A percentile compares a stretch with the other conserved stretches of the same genome.
Conservation (phyloP, 2,329 filamentous ascomycete genomes). For the Pestalotiopsis fici region DNA sequence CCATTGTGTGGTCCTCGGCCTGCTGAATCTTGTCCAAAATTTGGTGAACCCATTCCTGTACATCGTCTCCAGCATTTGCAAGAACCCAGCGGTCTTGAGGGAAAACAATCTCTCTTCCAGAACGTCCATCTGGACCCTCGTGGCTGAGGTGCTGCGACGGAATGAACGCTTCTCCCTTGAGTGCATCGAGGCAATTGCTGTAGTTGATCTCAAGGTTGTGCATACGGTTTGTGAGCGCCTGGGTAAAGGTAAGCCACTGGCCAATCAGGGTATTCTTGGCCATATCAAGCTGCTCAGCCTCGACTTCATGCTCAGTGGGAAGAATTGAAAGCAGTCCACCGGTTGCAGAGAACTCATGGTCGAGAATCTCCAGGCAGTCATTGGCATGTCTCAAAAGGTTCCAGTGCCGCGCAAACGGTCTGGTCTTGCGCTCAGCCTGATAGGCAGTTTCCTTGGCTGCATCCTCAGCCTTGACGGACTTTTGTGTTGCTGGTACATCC, state of each 20-base stretch:
- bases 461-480: background rate
- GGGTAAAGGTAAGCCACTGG: conserved; percentile 56
- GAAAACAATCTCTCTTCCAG: conserved; percentile 53
- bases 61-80: conserved; percentile 54
- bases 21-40: conserved; percentile 48
- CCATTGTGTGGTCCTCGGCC: conserved; percentile 33
- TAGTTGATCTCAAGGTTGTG: conserved; percentile 59
- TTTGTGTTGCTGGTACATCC: conserved; percentile 19
- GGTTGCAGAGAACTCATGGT: conserved; percentile 57
- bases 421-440: conserved; percentile 18
- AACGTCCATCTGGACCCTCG: conserved; percentile 51
- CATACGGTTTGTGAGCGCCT: conserved; percentile 53
- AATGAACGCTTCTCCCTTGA: conserved; percentile 50
- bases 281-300: conserved; percentile 33
- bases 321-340: conserved; percentile 59
- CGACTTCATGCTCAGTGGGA: conserved; percentile 40
- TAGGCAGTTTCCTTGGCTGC: background rate
- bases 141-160: conserved; percentile 54
- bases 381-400: conserved; percentile 59
- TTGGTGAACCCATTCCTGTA: conserved; percentile 46
- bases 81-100: conserved; percentile 59
- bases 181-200: conserved; percentile 49
- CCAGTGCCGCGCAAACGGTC: conserved; percentile 47
- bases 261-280: conserved; percentile 56
- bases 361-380: conserved; percentile 58